Evolutionary conservation across 2,329 filamentous ascomycete genomes (phyloP).

Genomic region (Aspergillus sclerotialis): DNA sequence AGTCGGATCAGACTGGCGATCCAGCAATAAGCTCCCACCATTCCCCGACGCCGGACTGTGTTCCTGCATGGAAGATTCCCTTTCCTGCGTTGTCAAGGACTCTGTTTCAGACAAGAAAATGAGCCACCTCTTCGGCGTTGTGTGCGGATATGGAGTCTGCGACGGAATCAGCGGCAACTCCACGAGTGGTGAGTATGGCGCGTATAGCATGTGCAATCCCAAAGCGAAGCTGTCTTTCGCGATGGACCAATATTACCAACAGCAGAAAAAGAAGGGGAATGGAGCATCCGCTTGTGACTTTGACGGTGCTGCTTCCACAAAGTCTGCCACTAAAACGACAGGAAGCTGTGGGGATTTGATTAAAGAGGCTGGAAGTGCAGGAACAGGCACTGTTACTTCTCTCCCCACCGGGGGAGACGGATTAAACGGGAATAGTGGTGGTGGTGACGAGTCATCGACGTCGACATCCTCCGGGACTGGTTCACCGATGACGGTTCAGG

Average conservation of each 20-base stretch:
- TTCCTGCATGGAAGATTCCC: constrained; percentile 69
- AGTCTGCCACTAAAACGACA: constrained; percentile 22
- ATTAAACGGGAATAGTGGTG: constrained; percentile 5
- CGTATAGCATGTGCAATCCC: constrained; percentile 37
- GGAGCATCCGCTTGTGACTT: constrained; percentile 36
- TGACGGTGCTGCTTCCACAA: constrained; percentile 31
- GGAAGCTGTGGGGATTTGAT: constrained; percentile 30
- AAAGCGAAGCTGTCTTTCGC: constrained; percentile 37
- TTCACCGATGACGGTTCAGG: constrained; percentile 17
- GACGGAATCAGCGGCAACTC: constrained; percentile 35
- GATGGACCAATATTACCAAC: constrained; percentile 37
- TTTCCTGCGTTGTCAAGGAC: constrained; percentile 60
- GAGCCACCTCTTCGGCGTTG: constrained; percentile 58
- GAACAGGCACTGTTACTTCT: constrained; percentile 31
- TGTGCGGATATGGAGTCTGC: constrained; percentile 36
- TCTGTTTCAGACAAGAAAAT: constrained; percentile 52
- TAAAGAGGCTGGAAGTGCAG: constrained; percentile 29
- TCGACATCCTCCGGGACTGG: constrained; percentile 19
- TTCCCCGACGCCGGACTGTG: constrained; percentile 71
- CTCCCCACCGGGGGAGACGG: constrained; percentile 20
- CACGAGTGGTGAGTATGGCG: constrained; percentile 35
- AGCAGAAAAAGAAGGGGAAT: constrained; percentile 26
- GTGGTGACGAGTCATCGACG: constrained; percentile 6
- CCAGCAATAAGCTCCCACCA: constrained; percentile 66
- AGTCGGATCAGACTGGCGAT: constrained; percentile 58